These are phyloP conservation scores for Cyathus striatus DNA, from an alignment of 768 basidiomycete genomes.

Conservation along the genomic window DNA sequence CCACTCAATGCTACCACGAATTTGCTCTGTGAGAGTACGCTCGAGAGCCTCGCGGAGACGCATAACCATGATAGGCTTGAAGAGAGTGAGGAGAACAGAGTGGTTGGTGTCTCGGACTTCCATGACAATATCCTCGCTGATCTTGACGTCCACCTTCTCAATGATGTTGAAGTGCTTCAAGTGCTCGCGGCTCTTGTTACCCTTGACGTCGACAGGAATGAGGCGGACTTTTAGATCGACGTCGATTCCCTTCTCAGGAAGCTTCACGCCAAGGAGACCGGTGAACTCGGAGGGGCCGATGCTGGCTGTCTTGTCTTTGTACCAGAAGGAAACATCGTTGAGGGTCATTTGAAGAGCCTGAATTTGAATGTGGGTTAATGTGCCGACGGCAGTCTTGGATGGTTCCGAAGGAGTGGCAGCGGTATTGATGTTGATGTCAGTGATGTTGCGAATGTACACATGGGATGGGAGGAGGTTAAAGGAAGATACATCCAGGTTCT, in stretches of 20 bases:
- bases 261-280: constrained; percentile 54
- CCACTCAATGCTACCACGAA: constrained; percentile 46
- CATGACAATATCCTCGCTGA: constrained; percentile 53
- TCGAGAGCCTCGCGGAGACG: constrained; percentile 59
- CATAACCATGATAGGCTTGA: constrained; percentile 55
- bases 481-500: constrained; percentile 67
- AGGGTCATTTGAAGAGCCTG: constrained; percentile 63
- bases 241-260: constrained; percentile 66
- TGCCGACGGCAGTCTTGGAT: constrained; percentile 48
- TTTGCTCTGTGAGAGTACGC: constrained; percentile 50
- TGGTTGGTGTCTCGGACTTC: constrained; percentile 61
- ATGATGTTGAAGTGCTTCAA: constrained; percentile 51
- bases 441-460: constrained; percentile 68
- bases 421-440: constrained; percentile 43
- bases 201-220: constrained; percentile 46
- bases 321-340: constrained; percentile 69
- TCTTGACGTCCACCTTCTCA: constrained; percentile 47
- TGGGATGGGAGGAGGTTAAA: constrained; percentile 66
- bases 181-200: constrained; percentile 33
- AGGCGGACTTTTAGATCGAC: constrained; percentile 62
- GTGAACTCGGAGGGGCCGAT: constrained; percentile 54
- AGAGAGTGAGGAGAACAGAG: constrained; percentile 51
- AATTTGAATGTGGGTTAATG: constrained; percentile 59
- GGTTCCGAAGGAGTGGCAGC: constrained; percentile 25
- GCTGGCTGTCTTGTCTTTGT: constrained; percentile 53